Base-by-base conservation (phyloP, 2,329 filamentous ascomycete genomes). In the Cladophialophora psammophila region DNA sequence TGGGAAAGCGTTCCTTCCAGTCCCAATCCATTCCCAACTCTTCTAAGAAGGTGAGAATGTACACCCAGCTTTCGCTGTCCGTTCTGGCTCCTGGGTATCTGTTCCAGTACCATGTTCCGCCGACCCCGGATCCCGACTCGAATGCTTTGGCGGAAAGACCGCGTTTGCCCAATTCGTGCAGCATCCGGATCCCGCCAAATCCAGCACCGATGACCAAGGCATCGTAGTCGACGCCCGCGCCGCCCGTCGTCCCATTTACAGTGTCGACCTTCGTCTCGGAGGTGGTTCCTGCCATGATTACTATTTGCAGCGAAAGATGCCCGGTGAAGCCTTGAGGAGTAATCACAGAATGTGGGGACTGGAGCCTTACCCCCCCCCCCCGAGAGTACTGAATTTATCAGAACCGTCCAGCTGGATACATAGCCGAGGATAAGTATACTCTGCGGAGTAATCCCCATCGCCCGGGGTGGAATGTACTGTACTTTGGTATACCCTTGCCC, bases 111-210 rank as follows among this genome's bases (percentile, higher is more conserved):
- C 77, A 79, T 6, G 77, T 76, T n/a, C 77, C 77, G 3, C 67
- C 67, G 0, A 80, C 73, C 53, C 82, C 80, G 4, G 79, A 78
- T 5, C 82, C 85, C 0, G 84, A 82, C 67, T 88, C 86, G 68
- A 83, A 84, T 18, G 87, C 78, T 38, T 80, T 78, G 2, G 79
- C 76, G 9, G 81, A 82, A 26, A 82, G 74, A 0, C 85, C 85
- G 5, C 78, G 77, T 10, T 85, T 81, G 1, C 84, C 81, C 8
- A 86, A 79, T 0, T 81, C 80, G 69, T 86, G 82, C 35, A 86
- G 80, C 76, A 82, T 81, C 61, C 83, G 85, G 26, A 85, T 75
- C 15, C 83, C 83, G 31, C 81, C 69, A 60, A 74, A 73, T 1
- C 75, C 74, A 7, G 74, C 74, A 45, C 75, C 75, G 4, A 76